These are phyloP conservation scores for Geranomyces michiganensis DNA, from an alignment of 192 early-diverging fungal species.

Conservation along the genomic window DNA sequence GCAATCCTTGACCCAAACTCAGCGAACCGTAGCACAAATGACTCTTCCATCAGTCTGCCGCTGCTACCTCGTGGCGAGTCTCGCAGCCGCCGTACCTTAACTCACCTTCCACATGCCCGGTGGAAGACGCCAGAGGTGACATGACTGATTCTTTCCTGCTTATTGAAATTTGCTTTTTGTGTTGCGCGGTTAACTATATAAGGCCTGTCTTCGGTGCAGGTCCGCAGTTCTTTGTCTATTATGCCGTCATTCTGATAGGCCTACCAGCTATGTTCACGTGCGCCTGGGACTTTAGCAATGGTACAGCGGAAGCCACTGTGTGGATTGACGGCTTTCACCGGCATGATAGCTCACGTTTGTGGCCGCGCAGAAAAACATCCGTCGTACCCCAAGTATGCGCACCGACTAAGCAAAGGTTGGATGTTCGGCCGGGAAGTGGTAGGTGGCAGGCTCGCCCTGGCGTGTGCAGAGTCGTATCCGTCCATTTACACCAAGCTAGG, in stretches of 20 bases:
- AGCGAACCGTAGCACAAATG: too few species aligned
- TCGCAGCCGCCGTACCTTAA: too few species aligned
- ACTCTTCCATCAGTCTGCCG: too few species aligned
- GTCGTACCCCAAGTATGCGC: slow-evolving; percentile 49
- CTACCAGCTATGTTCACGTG: slow-evolving; percentile 68
- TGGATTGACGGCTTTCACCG: background rate
- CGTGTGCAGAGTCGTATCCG: background rate
- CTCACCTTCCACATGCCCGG: background rate
- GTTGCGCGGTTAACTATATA: too few species aligned
- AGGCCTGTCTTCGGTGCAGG: slow-evolving; percentile 40
- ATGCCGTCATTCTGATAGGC: slow-evolving; percentile 56
- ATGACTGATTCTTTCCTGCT: too few species aligned
- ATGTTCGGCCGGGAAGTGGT: slow-evolving; percentile 67
- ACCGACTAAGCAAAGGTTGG: slow-evolving; percentile 67
- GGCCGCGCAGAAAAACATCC: slow-evolving; percentile 21
- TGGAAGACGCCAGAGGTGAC: slow-evolving; percentile 8
- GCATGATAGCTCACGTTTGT: background rate
- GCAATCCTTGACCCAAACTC: too few species aligned
- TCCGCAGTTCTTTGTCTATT: slow-evolving; percentile 70
- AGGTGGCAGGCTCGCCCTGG: background rate
- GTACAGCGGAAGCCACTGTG: background rate
- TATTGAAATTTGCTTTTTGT: too few species aligned
- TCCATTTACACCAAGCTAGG: slow-evolving; percentile 41
- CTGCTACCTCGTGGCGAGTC: too few species aligned
- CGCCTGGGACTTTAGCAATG: slow-evolving; percentile 28